Percentiles rank a stretch among this genome's conserved stretches.
These are phyloP conservation scores for Tetramitus jugosus DNA, from an alignment of 208 protist genomes.

Conservation along the genomic window DNA sequence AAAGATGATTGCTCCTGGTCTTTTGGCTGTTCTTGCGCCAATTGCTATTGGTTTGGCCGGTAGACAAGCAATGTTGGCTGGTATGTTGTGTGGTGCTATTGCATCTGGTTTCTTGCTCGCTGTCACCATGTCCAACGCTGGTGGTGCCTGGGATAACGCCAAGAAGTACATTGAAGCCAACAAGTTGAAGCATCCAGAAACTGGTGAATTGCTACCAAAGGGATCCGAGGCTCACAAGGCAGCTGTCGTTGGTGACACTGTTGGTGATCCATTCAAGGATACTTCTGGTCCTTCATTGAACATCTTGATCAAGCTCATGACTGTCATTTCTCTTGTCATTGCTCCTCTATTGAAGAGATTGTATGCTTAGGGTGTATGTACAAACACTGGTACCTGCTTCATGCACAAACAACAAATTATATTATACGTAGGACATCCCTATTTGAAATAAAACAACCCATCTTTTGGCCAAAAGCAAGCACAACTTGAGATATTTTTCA, in stretches of 20 bases:
- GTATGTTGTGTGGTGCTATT: constrained; percentile 72
- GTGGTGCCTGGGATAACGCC: constrained; percentile 93
- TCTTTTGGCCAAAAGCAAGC: too few relatives aligned
- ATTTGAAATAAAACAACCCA: too few relatives aligned
- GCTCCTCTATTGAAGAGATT: constrained; percentile 57
- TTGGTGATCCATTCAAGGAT: constrained; percentile 93
- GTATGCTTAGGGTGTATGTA: too few relatives aligned
- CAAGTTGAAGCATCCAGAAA: constrained; percentile 23
- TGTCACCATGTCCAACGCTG: constrained; percentile 82
- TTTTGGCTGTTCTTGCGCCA: constrained; percentile 79
- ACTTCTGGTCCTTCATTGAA: constrained; percentile 86
- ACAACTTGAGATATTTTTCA: too few relatives aligned
- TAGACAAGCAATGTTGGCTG: constrained; percentile 52
- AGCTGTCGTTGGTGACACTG: constrained; percentile 88
- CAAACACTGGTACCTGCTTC: too few relatives aligned
- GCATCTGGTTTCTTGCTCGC: constrained; percentile 82
- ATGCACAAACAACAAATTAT: too few relatives aligned
- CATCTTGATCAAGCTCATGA: constrained; percentile 89
- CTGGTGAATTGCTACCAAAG: constrained; percentile 36
- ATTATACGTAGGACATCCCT: too few relatives aligned
- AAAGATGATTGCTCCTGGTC: constrained; percentile 83
- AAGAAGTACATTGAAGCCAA: constrained; percentile 93
- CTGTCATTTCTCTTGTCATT: constrained; percentile 85
- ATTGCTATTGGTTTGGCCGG: constrained; percentile 60
- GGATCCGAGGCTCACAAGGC: constrained; percentile 75